Evolutionary conservation across 768 basidiomycete genomes (phyloP), one percentile per base, ranked within the genome.

Genomic region (Lactifluus echinatus): DNA sequence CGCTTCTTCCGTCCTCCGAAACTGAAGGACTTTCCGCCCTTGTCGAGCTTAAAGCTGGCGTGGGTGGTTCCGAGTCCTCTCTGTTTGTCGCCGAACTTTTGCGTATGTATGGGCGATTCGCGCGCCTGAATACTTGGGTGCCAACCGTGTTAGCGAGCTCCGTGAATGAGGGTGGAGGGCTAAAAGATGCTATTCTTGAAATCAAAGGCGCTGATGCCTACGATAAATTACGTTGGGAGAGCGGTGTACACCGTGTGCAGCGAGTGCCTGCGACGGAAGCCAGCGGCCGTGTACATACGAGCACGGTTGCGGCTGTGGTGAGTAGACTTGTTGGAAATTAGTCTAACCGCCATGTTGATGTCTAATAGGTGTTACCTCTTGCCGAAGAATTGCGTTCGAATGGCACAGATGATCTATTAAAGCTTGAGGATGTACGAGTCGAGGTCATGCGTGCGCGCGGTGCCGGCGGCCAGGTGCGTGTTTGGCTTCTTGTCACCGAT

Each of bases 401-500:
- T 28, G 70, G 68, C 3, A 72, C 77, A 7, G 81, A 89, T n/a
- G 78, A 84, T 17, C 75, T 94, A 0, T 84, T 91, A 62, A 74
- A 75, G 14, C 84, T 94, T 73, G 87, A 88, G 52, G 96, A 99
- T 49, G 82, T 98, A 29, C 87, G 80, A 63, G 67, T 93, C 4
- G 95, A 98, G 68, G 92, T 96, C 46, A 96, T 97, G 93, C 84
- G 96, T 24, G 81, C 96, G 0, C 76, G 92, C n/a, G 96, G 96
- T 24, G 95, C 96, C 7, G 96, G 96, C 44, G 95, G 96, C 15
- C 94, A 96, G 77, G 91, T 91, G 59, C 52, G 74, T 64, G 23
- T n/a, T 12, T n/a, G 1, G 3, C 1, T 21, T 1, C 33, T 24
- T 26, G 17, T 15, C 19, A 10, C 23, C 21, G 10, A 11, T 5